Percentiles rank a stretch among this genome's conserved stretches.
These are phyloP conservation scores for Coniochaeta ligniaria DNA, from an alignment of 2,329 filamentous ascomycete species.

Conservation along the genomic window DNA sequence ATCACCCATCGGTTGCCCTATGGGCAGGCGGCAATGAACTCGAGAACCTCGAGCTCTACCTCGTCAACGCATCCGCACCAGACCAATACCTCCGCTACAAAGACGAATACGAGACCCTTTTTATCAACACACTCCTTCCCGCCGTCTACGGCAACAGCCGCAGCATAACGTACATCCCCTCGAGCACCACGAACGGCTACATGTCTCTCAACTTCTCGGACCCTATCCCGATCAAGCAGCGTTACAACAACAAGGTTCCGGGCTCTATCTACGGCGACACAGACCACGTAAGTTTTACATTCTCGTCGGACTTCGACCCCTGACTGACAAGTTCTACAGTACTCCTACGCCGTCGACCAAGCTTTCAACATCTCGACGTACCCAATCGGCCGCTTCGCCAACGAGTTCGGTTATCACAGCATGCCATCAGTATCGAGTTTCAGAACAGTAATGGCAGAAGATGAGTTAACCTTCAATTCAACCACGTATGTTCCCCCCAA, in stretches of 20 bases:
- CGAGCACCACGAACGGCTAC: slow-evolving; percentile 53
- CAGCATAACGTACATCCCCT: slow-evolving; percentile 54
- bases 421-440: slow-evolving; percentile 55
- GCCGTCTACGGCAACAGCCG: slow-evolving; percentile 50
- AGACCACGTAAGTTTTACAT: slow-evolving; percentile 28
- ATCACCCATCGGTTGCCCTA: slow-evolving; percentile 48
- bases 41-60: slow-evolving; percentile 43
- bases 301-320: background rate
- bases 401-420: slow-evolving; percentile 57
- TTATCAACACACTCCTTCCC: slow-evolving; percentile 46
- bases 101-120: slow-evolving; percentile 50
- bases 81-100: slow-evolving; percentile 32
- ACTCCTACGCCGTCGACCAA: slow-evolving; percentile 46
- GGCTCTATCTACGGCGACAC: slow-evolving; percentile 53
- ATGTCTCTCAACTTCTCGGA: slow-evolving; percentile 44
- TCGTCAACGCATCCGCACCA: slow-evolving; percentile 30
- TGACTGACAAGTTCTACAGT: slow-evolving; percentile 16
- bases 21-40: slow-evolving; percentile 55
- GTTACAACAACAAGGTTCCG: slow-evolving; percentile 45
- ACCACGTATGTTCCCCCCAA: background rate
- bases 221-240: slow-evolving; percentile 43
- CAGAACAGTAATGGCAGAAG: slow-evolving; percentile 33
- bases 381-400: slow-evolving; percentile 52
- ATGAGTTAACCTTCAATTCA: background rate
- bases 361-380: slow-evolving; percentile 49